Evolutionary conservation across 1,139 yeast species (phyloP).

Genomic region (Candida sanyaensis): DNA sequence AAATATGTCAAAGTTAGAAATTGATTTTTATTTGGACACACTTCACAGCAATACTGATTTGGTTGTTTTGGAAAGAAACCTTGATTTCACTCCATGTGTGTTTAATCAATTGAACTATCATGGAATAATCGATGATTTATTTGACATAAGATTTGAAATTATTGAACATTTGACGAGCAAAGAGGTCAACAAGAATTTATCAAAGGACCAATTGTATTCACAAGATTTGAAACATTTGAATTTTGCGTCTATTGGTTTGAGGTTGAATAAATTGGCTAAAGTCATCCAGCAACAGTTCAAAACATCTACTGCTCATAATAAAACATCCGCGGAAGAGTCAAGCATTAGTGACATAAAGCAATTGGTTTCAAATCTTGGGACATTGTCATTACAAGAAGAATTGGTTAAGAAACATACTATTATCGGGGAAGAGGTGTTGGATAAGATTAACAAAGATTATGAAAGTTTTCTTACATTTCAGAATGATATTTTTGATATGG

Average conservation of each 20-base stretch:
- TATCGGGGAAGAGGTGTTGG: conserved; percentile 69
- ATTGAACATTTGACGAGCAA: conserved; percentile 29
- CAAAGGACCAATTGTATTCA: conserved; percentile 31
- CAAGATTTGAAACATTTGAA: conserved; percentile 62
- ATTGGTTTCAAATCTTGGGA: conserved; percentile 71
- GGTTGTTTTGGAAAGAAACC: conserved; percentile 73
- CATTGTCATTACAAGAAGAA: conserved; percentile 67
- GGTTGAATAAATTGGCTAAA: conserved; percentile 70
- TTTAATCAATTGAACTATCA: conserved; percentile 78
- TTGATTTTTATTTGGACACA: conserved; percentile 35
- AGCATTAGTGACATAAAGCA: conserved; percentile 64
- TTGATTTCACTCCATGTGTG: conserved; percentile 72
- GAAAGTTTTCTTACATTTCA: conserved; percentile 66
- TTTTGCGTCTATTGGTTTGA: conserved; percentile 78
- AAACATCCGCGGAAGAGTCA: conserved; percentile 36
- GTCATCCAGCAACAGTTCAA: conserved; percentile 71
- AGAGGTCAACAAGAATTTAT: conserved; percentile 14
- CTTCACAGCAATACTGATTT: conserved; percentile 56
- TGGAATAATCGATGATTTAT: conserved; percentile 78
- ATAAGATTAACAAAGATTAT: conserved; percentile 49
- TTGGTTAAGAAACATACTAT: conserved; percentile 73
- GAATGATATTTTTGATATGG: conserved; percentile 67
- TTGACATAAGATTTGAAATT: conserved; percentile 50
- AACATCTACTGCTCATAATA: conserved; percentile 2
- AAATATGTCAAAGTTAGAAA: conserved; percentile 34